Evolutionary conservation across 768 basidiomycete genomes (phyloP), one percentile per base, ranked within the genome.

Genomic region (Xerocomellus chrysenteron): DNA sequence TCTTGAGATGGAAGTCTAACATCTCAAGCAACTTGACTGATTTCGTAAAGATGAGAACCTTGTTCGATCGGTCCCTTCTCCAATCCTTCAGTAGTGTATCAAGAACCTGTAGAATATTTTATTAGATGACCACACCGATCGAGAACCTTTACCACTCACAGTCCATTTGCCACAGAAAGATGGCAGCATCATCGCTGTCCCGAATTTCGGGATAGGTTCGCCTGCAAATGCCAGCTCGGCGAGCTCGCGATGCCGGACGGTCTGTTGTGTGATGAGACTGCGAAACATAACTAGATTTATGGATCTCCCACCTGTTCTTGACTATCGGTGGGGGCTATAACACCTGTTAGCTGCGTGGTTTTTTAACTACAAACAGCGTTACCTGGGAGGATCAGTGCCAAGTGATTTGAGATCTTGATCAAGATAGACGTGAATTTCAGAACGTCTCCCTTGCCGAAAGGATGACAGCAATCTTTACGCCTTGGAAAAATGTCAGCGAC

Each of bases 31-130:
- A 74, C 68, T 94, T 93, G 53, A 95, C 91, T 1, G 92, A 90
- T 69, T 94, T 94, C 3, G 94, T 94, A 73, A 98, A 98, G 55
- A 98, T 86, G 42, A 98, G 77, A 40, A 97, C 92, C 74, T 97
- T 98, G 73, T 91, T 94, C 0, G 80, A 77, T 17, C 72, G 68
- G 46, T 86, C 84, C 62, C 81, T 82, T 64, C 81, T 80, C 82
- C 87, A 86, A 44, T 86, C 80, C 46, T 79, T 80, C 21, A 98
- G 75, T 3, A 90, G 74, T 8, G 77, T 75, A 55, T 86, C 78
- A 9, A 94, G 75, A 0, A 91, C 82, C 90, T 94, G 59, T 1
- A 6, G n/a, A n/a, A 4, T 28, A 47, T 17, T 21, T 14, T 13
- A 37, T 50, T 42, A n/a, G 16, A 14, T n/a, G 24, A 12, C 5